phyloP scores from a whole-genome alignment of 139 green algal species.

The Dunaliella sp. region DNA sequence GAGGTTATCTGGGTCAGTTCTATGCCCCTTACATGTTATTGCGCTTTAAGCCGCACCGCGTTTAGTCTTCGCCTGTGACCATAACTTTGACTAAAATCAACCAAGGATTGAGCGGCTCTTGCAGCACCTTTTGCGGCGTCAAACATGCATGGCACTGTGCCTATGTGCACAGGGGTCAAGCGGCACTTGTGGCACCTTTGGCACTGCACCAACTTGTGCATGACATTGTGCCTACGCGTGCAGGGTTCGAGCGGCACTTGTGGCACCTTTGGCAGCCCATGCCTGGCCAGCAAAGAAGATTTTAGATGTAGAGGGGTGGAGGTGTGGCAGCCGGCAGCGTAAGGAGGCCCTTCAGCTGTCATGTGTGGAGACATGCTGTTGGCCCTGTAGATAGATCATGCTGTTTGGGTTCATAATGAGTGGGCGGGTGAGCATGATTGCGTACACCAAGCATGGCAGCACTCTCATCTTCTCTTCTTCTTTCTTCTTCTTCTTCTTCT shows the following conservation, averaged over 20 bases:
- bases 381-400: too few species aligned
- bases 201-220: background rate
- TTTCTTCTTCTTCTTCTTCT: too few species aligned
- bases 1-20: too few species aligned
- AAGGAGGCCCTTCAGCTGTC: too few species aligned
- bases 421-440: too few species aligned
- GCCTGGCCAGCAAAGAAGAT: slow-evolving; percentile 47
- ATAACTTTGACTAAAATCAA: background rate
- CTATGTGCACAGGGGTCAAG: background rate
- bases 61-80: background rate
- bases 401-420: too few species aligned
- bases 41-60: background rate
- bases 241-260: slow-evolving; percentile 44
- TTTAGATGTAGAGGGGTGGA: slow-evolving; percentile 53
- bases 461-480: too few species aligned
- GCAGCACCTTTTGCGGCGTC: background rate
- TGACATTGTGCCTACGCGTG: background rate
- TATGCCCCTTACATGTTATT: too few species aligned
- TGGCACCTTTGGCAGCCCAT: slow-evolving; percentile 61
- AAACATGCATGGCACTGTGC: background rate
- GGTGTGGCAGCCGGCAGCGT: slow-evolving; percentile 38
- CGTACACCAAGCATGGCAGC: too few species aligned
- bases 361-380: too few species aligned
- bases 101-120: background rate
- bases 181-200: too few species aligned